Base-by-base conservation (phyloP, 2,329 filamentous ascomycete genomes). In the Fusarium sp. region DNA sequence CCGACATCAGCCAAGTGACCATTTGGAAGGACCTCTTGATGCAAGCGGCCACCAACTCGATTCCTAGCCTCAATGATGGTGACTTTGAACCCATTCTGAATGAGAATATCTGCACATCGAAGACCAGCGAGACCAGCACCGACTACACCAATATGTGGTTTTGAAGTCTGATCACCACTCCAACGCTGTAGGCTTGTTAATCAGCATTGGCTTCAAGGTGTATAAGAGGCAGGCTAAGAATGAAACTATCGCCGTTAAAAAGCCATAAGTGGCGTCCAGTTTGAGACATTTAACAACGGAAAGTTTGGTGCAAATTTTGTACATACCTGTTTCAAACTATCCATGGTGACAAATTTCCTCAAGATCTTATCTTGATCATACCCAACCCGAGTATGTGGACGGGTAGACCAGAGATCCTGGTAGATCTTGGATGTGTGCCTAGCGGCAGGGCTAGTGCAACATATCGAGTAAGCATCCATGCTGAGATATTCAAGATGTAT, bases 41-140 rank as follows among this genome's bases (percentile, higher is more conserved):
- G 82, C 36, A 93, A 85, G 38, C 92, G 87, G 3, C 92, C 92
- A 17, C 92, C 92, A 44, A 94, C 79, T 12, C 92, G 87, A 77
- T 91, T 82, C 22, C 92, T 86, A 14, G 89, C 93, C 79, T 95
- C 92, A 24, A 94, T 83, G 18, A 94, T 84, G 0, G 92, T 93
- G 18, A 94, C 92, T 44, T 87, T 84, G 76, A 91, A 90, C 22
- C 91, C 92, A 78, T 89, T 85, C 62, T 88, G 86, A 6, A 93
- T 82, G 1, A 95, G 83, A 5, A 94, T 80, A 73, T 93, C 91
- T 59, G 92, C 91, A 78, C 91, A 93, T 71, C 92, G 87, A n/a
- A 95, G 84, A 1, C 92, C 92, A 11, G 92, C 87, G 32, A 94
- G 85, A 10, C 92, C 92, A 44, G 91, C 92, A 24, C 92, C 93